These are phyloP conservation scores for Agaricus sinodeliciosus DNA, from an alignment of 768 basidiomycete species.

Conservation along the genomic window DNA sequence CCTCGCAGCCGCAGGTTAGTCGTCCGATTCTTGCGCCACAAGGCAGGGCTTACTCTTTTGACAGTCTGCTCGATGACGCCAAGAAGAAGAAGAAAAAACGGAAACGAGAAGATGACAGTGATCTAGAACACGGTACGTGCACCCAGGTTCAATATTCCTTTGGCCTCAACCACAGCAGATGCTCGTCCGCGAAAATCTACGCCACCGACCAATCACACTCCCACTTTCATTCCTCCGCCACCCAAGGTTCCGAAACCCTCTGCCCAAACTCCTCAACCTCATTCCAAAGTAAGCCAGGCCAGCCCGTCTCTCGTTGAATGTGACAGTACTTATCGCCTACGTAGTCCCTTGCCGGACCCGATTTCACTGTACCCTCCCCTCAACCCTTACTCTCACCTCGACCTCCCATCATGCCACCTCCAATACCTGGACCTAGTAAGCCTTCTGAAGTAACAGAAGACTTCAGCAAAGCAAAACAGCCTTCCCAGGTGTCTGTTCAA, in stretches of 20 bases:
- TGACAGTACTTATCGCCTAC: not conserved
- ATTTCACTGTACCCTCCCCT: conserved; percentile 52
- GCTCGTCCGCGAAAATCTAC: conserved; percentile 52
- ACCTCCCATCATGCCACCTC: conserved; percentile 55
- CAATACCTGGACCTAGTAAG: conserved; percentile 76
- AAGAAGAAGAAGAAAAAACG: conserved; percentile 86
- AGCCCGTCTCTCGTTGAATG: conserved; percentile 1
- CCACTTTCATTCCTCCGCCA: conserved; percentile 28
- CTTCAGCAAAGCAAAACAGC: conserved; percentile 79
- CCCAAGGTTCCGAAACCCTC: conserved; percentile 54
- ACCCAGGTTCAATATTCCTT: not conserved
- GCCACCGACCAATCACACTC: conserved; percentile 38
- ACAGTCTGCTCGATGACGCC: conserved; percentile 37
- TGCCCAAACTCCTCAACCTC: conserved; percentile 31
- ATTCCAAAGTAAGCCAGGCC: conserved; percentile 41
- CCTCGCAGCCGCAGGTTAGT: conserved; percentile 53
- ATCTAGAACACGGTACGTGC: conserved; percentile 50
- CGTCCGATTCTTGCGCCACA: not conserved
- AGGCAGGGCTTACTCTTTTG: conserved; percentile 6
- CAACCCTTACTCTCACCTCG: conserved; percentile 49
- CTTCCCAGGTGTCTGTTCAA: conserved; percentile 57
- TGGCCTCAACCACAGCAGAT: conserved; percentile 29
- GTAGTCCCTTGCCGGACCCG: conserved; percentile 37
- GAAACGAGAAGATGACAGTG: conserved; percentile 72
- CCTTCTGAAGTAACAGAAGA: conserved; percentile 83